Conservation (phyloP, 164 flowering plant species). For the Stephania japonica region DNA sequence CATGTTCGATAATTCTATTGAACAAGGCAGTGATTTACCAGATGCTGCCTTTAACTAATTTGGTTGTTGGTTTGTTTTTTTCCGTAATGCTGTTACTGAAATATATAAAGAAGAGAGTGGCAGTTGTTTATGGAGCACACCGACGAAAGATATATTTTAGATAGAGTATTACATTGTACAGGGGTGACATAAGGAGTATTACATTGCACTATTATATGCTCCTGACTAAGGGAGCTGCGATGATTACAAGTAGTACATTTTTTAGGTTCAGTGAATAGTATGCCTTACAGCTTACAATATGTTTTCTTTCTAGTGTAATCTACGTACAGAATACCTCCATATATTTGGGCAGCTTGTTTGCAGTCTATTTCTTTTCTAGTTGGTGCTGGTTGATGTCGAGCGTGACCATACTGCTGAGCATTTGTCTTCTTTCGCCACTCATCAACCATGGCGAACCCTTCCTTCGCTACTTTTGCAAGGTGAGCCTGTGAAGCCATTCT, state of each 20-base stretch:
- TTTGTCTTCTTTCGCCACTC: background rate
- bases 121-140: background rate
- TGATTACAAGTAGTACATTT: background rate
- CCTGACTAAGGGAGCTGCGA: background rate
- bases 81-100: no score
- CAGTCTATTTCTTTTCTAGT: constrained; percentile 9
- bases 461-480: constrained; percentile 13
- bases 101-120: no score
- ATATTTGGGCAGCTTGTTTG: constrained; percentile 10
- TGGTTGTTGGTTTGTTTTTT: no score
- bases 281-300: background rate
- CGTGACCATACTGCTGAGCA: background rate
- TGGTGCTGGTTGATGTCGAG: background rate
- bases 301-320: constrained; percentile 5
- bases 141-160: background rate
- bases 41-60: no score
- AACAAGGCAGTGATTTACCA: no score
- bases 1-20: no score
- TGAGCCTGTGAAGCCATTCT: constrained; percentile 14
- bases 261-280: background rate
- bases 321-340: constrained; percentile 10
- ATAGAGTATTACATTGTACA: background rate
- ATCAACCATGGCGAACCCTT: constrained; percentile 13
- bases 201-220: background rate
- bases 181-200: background rate